Evolutionary conservation across 352 stramenopile species (phyloP).

Genomic region (Peronospora belbahrii): DNA sequence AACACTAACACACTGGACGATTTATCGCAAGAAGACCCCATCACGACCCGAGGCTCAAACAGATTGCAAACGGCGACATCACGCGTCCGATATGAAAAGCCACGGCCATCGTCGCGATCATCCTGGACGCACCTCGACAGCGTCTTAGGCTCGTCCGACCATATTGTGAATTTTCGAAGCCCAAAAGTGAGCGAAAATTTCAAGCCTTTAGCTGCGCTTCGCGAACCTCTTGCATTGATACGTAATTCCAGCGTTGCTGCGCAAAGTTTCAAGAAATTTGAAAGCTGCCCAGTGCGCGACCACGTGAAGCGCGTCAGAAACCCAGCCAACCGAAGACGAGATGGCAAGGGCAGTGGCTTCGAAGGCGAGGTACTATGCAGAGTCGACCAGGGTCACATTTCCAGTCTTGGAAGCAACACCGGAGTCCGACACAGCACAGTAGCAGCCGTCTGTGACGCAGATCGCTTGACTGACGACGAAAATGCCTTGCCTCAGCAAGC

Average conservation of each 20-base stretch:
- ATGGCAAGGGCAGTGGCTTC: slow-evolving; percentile 56
- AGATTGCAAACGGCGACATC: background rate
- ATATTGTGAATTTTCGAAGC: slow-evolving; percentile 74
- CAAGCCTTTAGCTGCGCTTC: slow-evolving; percentile 31
- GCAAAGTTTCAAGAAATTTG: slow-evolving; percentile 38
- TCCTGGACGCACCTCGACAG: slow-evolving; percentile 63
- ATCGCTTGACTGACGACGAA: slow-evolving; percentile 17
- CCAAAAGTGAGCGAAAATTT: slow-evolving; percentile 81
- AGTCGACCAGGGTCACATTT: slow-evolving; percentile 24
- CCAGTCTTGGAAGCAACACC: slow-evolving; percentile 7
- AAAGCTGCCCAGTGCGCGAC: slow-evolving; percentile 31
- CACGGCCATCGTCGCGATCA: slow-evolving; percentile 34
- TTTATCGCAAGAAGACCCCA: slow-evolving; percentile 15
- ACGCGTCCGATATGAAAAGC: slow-evolving; percentile 22
- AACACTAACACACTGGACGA: slow-evolving; percentile 1
- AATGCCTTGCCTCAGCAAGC: slow-evolving; percentile 9
- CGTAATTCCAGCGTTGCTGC: slow-evolving; percentile 5
- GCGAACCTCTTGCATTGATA: slow-evolving; percentile 1
- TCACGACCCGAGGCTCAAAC: background rate
- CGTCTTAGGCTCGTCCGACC: slow-evolving; percentile 49
- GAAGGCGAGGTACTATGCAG: slow-evolving; percentile 56
- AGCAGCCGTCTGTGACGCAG: background rate
- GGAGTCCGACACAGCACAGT: slow-evolving; percentile 1
- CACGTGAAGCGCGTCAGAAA: slow-evolving; percentile 47
- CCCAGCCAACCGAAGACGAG: slow-evolving; percentile 38